phyloP scores from a whole-genome alignment of 768 basidiomycete genomes.

The Leccinum pellstonianum region DNA sequence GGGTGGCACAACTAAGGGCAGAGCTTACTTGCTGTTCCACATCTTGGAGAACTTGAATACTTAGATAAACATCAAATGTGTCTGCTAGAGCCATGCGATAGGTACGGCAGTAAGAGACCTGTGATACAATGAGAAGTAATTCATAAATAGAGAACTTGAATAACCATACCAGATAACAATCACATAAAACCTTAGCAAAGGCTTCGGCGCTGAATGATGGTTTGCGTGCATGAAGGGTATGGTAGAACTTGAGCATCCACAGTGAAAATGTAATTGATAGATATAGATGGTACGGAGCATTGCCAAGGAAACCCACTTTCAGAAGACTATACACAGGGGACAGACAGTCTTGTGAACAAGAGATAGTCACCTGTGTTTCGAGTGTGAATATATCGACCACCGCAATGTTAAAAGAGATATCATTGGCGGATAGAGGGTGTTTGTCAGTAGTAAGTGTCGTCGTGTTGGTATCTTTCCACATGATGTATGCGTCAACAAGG shows the following conservation, averaged over 20 bases:
- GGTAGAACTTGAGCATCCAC: not conserved
- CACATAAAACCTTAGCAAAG: not conserved
- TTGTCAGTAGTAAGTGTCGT: not conserved
- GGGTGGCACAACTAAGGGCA: not conserved
- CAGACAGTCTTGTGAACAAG: not conserved
- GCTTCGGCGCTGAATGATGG: not conserved
- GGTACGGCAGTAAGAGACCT: not conserved
- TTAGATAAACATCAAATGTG: not conserved
- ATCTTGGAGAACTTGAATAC: not conserved
- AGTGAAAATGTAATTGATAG: not conserved
- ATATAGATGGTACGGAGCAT: not conserved
- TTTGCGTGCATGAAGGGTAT: not conserved
- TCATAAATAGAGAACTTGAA: not conserved
- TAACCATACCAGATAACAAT: not conserved
- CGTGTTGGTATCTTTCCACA: not conserved
- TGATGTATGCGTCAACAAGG: not conserved
- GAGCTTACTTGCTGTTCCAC: not conserved
- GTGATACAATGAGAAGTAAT: not conserved
- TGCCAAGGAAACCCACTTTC: not conserved
- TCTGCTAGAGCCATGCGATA: not conserved
- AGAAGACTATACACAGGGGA: not conserved
- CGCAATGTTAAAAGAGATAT: not conserved
- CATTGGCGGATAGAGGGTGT: not conserved
- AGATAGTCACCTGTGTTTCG: too few relatives aligned
- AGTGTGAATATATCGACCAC: not conserved